Evolutionary conservation across 192 early-diverging fungal species (phyloP).

Genomic region (Dispira simplex): DNA sequence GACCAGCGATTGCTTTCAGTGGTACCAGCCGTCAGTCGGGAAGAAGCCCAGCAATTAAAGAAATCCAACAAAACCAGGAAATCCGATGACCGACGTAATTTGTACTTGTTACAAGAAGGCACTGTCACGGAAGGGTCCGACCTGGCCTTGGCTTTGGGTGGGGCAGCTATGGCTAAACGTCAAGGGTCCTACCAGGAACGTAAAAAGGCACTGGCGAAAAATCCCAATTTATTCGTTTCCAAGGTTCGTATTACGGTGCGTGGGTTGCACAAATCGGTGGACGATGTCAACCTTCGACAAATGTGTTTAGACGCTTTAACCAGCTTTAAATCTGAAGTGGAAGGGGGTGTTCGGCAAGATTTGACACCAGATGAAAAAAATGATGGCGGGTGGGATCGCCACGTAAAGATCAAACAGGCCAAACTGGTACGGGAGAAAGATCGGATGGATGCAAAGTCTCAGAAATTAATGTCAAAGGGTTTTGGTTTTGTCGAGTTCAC

Average conservation of each 20-base stretch:
- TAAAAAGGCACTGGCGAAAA: slow-evolving; percentile 61
- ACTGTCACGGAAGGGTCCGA: slow-evolving; percentile 75
- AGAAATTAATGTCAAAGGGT: slow-evolving; percentile 59
- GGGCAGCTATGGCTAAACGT: slow-evolving; percentile 69
- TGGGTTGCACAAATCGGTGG: slow-evolving; percentile 58
- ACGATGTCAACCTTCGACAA: slow-evolving; percentile 51
- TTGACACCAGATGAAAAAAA: slow-evolving; percentile 42
- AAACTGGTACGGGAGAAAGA: slow-evolving; percentile 71
- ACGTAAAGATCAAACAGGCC: slow-evolving; percentile 46
- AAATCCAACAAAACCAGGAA: slow-evolving; percentile 42
- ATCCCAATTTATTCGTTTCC: slow-evolving; percentile 82
- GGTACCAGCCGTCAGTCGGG: slow-evolving; percentile 57
- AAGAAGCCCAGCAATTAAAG: slow-evolving; percentile 45
- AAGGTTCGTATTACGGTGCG: slow-evolving; percentile 80
- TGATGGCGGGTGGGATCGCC: slow-evolving; percentile 44
- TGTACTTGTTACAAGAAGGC: slow-evolving; percentile 87
- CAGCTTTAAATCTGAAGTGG: slow-evolving; percentile 62
- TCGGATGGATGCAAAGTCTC: slow-evolving; percentile 55
- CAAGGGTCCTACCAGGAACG: slow-evolving; percentile 66
- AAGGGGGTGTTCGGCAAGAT: slow-evolving; percentile 31
- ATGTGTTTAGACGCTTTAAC: slow-evolving; percentile 44
- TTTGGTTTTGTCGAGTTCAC: slow-evolving; percentile 90
- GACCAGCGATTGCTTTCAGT: slow-evolving; percentile 75
- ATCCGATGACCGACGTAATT: slow-evolving; percentile 62
- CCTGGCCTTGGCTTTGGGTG: slow-evolving; percentile 47